Percentiles rank a stretch among this genome's conserved stretches.
Evolutionary conservation across 768 basidiomycete genomes (phyloP).

Genomic region (Calocybe gangraenosa): DNA sequence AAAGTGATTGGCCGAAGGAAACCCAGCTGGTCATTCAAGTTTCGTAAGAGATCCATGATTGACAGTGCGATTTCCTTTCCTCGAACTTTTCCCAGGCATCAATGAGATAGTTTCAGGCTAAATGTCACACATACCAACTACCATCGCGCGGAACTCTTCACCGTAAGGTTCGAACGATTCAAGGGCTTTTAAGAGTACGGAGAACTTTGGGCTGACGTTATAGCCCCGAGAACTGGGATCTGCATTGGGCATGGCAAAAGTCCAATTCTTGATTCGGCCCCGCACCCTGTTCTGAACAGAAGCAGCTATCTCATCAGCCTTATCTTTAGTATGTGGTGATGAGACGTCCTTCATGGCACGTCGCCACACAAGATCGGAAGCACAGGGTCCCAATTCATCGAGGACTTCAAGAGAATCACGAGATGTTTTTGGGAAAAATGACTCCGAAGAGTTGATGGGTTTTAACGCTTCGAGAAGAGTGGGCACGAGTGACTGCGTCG

Average conservation of each 20-base stretch:
- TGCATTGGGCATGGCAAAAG: constrained; percentile 60
- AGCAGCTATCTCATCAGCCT: constrained; percentile 23
- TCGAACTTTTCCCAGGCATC: constrained; percentile 47
- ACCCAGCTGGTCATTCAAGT: constrained; percentile 42
- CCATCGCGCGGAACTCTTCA: constrained; percentile 58
- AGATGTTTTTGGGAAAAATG: constrained; percentile 38
- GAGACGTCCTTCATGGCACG: constrained; percentile 42
- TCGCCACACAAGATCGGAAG: constrained; percentile 68
- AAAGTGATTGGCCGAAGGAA: constrained; percentile 56
- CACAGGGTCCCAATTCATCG: constrained; percentile 61
- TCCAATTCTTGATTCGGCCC: constrained; percentile 53
- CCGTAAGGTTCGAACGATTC: constrained; percentile 49
- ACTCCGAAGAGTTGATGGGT: constrained; percentile 36
- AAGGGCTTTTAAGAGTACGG: constrained; percentile 55
- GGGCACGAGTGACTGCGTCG: constrained; percentile 29
- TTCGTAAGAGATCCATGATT: constrained; percentile 57
- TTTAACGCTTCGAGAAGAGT: constrained; percentile 44
- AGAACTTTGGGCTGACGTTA: constrained; percentile 69
- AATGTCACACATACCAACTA: constrained; percentile 46
- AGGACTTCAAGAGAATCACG: constrained; percentile 41
- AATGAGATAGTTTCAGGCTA: constrained; percentile 3
- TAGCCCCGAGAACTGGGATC: constrained; percentile 52
- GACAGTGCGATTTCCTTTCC: constrained; percentile 48
- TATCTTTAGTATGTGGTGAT: constrained; percentile 29
- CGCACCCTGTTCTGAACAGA: constrained; percentile 23